Percentiles rank a stretch among this genome's conserved stretches.
Evolutionary conservation across 176 grass and related monocot species (phyloP).

Genomic region (Puccinellia tenuiflora): DNA sequence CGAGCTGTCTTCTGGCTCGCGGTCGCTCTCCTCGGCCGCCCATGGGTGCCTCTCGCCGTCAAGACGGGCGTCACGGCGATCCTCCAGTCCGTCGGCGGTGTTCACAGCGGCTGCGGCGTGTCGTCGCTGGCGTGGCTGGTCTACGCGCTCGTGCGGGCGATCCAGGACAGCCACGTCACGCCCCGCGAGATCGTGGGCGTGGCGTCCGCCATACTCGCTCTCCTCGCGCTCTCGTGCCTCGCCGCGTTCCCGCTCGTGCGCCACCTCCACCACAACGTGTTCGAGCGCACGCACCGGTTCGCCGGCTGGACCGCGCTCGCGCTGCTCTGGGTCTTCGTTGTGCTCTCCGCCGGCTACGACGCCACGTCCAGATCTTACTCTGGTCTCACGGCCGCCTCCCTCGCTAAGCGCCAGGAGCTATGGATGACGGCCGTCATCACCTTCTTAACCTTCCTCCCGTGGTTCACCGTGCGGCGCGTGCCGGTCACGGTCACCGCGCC

Average conservation of each 20-base stretch:
- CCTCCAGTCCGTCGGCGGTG: slow-evolving; percentile 63
- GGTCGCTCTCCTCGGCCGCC: slow-evolving; percentile 35
- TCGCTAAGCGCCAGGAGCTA: slow-evolving; percentile 38
- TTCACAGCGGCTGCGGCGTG: slow-evolving; percentile 69
- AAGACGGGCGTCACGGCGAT: slow-evolving; percentile 50
- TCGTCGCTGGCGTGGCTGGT: slow-evolving; percentile 61
- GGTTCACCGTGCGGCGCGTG: slow-evolving; percentile 50
- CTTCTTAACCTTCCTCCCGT: slow-evolving; percentile 62
- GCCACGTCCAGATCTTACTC: slow-evolving; percentile 33
- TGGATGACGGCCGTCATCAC: slow-evolving; percentile 57
- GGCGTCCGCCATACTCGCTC: slow-evolving; percentile 40
- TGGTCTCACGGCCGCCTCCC: slow-evolving; percentile 2
- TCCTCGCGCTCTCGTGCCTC: slow-evolving; percentile 45
- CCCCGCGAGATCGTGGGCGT: slow-evolving; percentile 37
- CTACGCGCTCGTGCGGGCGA: slow-evolving; percentile 37
- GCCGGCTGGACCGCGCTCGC: slow-evolving; percentile 63
- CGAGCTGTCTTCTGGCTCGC: slow-evolving; percentile 56
- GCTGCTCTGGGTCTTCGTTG: slow-evolving; percentile 57
- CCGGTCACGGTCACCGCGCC: slow-evolving; percentile 45
- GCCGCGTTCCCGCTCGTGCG: slow-evolving; percentile 72
- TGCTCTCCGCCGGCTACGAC: slow-evolving; percentile 48
- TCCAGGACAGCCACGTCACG: background rate
- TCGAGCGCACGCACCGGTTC: slow-evolving; percentile 72
- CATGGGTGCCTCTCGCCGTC: slow-evolving; percentile 37
- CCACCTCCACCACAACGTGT: slow-evolving; percentile 82